phyloP scores from a whole-genome alignment of 2,329 filamentous ascomycete genomes.

The Emmonsiellopsis sp. region DNA sequence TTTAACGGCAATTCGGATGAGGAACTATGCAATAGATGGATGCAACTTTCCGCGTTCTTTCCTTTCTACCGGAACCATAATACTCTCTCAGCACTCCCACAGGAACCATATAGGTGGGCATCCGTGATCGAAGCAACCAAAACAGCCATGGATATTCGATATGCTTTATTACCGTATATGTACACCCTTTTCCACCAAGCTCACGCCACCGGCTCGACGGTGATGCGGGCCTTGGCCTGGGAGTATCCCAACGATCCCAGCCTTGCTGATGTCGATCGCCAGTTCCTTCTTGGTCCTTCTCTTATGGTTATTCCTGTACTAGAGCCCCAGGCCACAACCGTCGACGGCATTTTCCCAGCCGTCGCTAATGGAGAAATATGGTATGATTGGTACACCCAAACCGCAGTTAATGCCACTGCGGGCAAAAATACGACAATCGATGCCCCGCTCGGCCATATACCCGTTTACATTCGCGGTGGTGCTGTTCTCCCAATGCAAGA shows the following conservation, averaged over 20 bases:
- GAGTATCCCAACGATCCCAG: constrained; percentile 63
- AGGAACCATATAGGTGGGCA: constrained; percentile 65
- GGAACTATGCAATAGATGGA: constrained; percentile 66
- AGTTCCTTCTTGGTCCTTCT: constrained; percentile 61
- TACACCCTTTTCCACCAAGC: constrained; percentile 64
- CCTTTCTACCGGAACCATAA: constrained; percentile 75
- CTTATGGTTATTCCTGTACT: constrained; percentile 61
- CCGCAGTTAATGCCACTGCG: constrained; percentile 40
- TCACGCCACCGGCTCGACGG: constrained; percentile 56
- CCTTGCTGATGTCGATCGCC: constrained; percentile 56
- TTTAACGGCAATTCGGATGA: constrained; percentile 59
- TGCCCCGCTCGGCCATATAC: constrained; percentile 59
- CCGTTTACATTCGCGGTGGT: constrained; percentile 61
- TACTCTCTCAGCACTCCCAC: constrained; percentile 46
- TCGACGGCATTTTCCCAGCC: constrained; percentile 62
- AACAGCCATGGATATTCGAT: constrained; percentile 60
- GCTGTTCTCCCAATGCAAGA: constrained; percentile 58
- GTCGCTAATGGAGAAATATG: constrained; percentile 50
- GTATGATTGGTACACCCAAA: constrained; percentile 74
- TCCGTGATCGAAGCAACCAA: constrained; percentile 56
- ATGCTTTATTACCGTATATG: constrained; percentile 62
- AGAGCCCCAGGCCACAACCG: constrained; percentile 48
- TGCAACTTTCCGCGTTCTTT: constrained; percentile 65
- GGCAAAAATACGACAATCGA: constrained; percentile 51
- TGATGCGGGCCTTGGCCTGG: constrained; percentile 65